These are phyloP conservation scores for Monosporascus cannonballus DNA, from an alignment of 2,329 filamentous ascomycete species.

Conservation along the genomic window DNA sequence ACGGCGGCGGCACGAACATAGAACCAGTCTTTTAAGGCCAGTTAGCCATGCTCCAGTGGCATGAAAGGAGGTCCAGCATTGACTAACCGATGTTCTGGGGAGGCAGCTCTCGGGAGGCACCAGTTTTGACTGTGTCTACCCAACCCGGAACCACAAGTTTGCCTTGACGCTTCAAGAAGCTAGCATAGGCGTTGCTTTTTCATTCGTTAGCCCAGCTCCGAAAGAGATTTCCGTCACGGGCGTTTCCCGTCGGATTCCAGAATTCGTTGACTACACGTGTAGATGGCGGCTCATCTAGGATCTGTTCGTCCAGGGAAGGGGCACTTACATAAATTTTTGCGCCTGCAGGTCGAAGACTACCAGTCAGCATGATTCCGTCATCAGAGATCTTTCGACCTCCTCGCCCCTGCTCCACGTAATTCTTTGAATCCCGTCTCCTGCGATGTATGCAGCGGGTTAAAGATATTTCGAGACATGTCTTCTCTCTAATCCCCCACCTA, in stretches of 20 bases:
- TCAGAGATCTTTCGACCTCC: slow-evolving; percentile 68
- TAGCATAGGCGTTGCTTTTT: slow-evolving; percentile 61
- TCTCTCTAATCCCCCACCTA: not conserved
- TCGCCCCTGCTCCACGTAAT: slow-evolving; percentile 56
- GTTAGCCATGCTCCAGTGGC: not conserved
- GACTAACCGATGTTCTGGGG: slow-evolving; percentile 69
- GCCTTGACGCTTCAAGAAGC: slow-evolving; percentile 90
- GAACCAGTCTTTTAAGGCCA: slow-evolving; percentile 67
- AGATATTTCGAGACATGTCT: not conserved
- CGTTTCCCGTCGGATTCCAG: no score
- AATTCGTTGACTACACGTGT: no score
- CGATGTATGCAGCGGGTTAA: slow-evolving; percentile 20
- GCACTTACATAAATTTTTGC: slow-evolving; percentile 75
- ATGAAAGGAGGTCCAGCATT: not conserved
- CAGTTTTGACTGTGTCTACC: slow-evolving; percentile 99
- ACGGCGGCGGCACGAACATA: slow-evolving; percentile 86
- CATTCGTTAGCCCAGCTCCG: not conserved
- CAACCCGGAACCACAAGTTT: slow-evolving; percentile 91
- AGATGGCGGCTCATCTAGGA: no score
- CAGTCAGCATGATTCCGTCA: slow-evolving; percentile 69
- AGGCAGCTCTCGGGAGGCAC: slow-evolving; percentile 91
- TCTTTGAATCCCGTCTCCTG: slow-evolving; percentile 7
- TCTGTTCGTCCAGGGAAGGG: no score
- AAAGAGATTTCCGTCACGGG: not conserved
- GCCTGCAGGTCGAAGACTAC: slow-evolving; percentile 51